Conservation (phyloP, 106 monocot genomes). For the Allium sativum region DNA sequence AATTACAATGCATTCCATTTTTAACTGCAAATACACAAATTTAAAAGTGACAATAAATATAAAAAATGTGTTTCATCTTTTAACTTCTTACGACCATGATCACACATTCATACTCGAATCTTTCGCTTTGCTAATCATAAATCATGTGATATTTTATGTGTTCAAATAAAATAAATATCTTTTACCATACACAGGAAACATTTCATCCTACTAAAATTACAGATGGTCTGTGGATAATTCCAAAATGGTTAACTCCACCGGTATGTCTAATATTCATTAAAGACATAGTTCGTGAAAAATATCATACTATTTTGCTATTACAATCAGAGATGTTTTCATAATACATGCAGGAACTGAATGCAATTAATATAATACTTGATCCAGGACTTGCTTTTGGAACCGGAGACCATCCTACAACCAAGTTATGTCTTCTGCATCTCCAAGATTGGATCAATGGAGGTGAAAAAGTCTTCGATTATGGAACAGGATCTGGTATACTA, state of each 20-base stretch:
- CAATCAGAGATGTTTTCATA: not conserved
- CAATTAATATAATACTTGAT: constrained; percentile 75
- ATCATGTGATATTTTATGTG: too few relatives aligned
- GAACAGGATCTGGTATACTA: constrained; percentile 84
- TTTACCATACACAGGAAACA: constrained; percentile 32
- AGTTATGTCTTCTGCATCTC: constrained; percentile 72
- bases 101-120: too few relatives aligned
- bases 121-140: too few relatives aligned
- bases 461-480: constrained; percentile 80
- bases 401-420: constrained; percentile 92
- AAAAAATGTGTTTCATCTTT: too few relatives aligned
- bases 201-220: constrained; percentile 62
- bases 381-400: constrained; percentile 95
- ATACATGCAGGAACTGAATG: constrained; percentile 44
- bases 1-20: too few relatives aligned
- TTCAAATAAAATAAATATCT: too few relatives aligned
- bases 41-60: too few relatives aligned
- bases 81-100: too few relatives aligned
- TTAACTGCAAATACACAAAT: too few relatives aligned
- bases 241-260: constrained; percentile 58
- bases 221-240: constrained; percentile 76
- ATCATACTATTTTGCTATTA: not conserved
- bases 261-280: constrained; percentile 30
- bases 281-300: not conserved
- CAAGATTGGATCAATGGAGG: constrained; percentile 56